Evolutionary conservation across 106 monocot genomes (phyloP), one percentile per base, ranked within the genome.

Genomic region (Ottelia alismoides): DNA sequence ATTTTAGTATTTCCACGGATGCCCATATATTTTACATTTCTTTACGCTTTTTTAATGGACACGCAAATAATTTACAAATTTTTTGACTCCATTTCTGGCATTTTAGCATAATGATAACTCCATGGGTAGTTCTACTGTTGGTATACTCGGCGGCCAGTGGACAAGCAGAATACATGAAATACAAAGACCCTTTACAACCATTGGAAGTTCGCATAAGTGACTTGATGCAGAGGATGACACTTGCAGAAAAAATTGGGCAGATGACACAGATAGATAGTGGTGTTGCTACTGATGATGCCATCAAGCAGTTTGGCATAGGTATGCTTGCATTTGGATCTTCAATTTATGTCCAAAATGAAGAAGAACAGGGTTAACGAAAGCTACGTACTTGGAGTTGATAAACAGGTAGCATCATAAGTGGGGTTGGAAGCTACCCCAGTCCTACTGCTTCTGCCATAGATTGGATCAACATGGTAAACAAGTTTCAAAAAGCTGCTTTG

Each of bases 241-340:
- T 86, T 9, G 71, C 64, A 4, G 85, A 86, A 49, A 86, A 86
- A 74, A 69, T 86, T 29, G 85, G 85, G 16, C 85, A 86, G 53
- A 86, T 81, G 86, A 47, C 77, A 11, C 86, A 86, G 61, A 81
- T 86, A 20, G 86, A 81, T 27, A 22, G 81, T 14, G 31, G 30
- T 6, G 65, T 55, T 53, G 80, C 86, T 3, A 52, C 71, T 0
- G n/a, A 68, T 6, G 56, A 74, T 44, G 74, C 66, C 57, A 65
- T 86, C 52, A 68, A 74, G 52, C 47, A 78, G 19, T 75, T 81
- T 47, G 74, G 61, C 47, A 75, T 84, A 45, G 79, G 79, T 79
- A 59, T 50, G 0, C 23, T 18, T 27, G 21, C n/a, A n/a, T 21
- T 14, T 4, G 21, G 1, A 20, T 1, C 30, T 1, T 62, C 48